Base-by-base conservation (phyloP, 179 eudicot species). In the Actinidia arguta region DNA sequence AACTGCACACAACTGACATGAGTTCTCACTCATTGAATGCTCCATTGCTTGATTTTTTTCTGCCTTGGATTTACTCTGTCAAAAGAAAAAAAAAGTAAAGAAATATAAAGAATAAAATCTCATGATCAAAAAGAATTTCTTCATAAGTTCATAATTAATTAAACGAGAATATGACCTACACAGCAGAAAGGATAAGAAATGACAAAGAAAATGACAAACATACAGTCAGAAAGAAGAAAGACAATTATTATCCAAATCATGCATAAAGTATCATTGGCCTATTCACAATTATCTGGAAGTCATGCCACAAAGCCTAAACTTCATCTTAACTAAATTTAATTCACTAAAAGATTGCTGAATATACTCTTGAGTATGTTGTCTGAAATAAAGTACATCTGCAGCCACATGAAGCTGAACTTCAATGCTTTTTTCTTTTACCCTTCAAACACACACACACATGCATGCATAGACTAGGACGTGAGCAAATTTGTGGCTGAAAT, bases 1-100 rank as follows among this genome's bases (percentile, higher is more conserved):
- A 70, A 93, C 98, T 51, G 98, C 98, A 93, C 99, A 97, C 76
- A 97, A 82, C 86, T 97, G 99, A 86, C 99, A 97, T 22, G 99
- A 95, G 89, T 95, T 96, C 85, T 97, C 98, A 87, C 94, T 95
- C 99, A 97, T 97, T 20, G 95, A 80, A 80, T 88, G 92, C 85
- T 92, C 98, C 96, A 94, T 89, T 39, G 98, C 98, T 90, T 91
- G 98, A 85, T 91, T 95, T 82, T 89, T 95, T 83, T 92, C 99
- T 69, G 88, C 98, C 90, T 97, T 95, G 48, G 98, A 90, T 91
- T 91, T 95, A 84, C 97, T 97, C 98, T 97, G 90, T 81, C 74
- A 71, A 75, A 78, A 52, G 39, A 11, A 63, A 5, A 18, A 4
- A 14, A 20, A 39, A 39, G 42, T 39, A 39, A 39, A 39, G 42